A percentile compares a stretch with the other conserved stretches of the same genome.
phyloP scores from a whole-genome alignment of 768 basidiomycete species.

The Pleurotus salmoneostramineus region DNA sequence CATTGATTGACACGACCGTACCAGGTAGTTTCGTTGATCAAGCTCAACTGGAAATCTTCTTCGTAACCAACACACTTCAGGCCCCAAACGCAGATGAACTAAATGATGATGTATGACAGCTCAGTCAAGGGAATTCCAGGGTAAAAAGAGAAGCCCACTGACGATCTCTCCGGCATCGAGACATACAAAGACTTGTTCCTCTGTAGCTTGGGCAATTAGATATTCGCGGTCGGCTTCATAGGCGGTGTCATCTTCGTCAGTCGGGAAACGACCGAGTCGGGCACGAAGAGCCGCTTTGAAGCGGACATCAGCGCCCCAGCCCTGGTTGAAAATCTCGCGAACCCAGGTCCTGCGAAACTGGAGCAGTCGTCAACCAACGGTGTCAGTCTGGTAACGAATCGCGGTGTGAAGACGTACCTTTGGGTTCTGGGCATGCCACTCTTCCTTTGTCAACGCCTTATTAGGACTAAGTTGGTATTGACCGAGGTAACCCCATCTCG shows the following conservation, averaged over 20 bases:
- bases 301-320: slow-evolving; percentile 22
- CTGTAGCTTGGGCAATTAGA: slow-evolving; percentile 13
- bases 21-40: slow-evolving; percentile 12
- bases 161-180: slow-evolving; percentile 29
- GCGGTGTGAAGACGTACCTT: not conserved
- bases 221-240: not conserved
- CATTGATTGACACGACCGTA: no score
- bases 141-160: not conserved
- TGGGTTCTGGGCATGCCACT: slow-evolving; percentile 18
- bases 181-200: slow-evolving; percentile 21
- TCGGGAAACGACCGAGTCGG: slow-evolving; percentile 18
- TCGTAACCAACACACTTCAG: slow-evolving; percentile 40
- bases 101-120: not conserved
- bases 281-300: slow-evolving; percentile 24
- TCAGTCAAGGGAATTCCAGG: not conserved
- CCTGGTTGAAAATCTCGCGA: slow-evolving; percentile 16
- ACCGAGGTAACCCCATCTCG: slow-evolving; percentile 26
- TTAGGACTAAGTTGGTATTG: slow-evolving; percentile 17
- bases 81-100: slow-evolving; percentile 31
- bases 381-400: no score
- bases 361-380: not conserved
- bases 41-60: slow-evolving; percentile 25
- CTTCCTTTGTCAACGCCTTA: slow-evolving; percentile 17
- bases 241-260: slow-evolving; percentile 17
- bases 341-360: slow-evolving; percentile 27